Conservation (phyloP, 176 grass and related monocot genomes). For the Bothriochloa decipiens region DNA sequence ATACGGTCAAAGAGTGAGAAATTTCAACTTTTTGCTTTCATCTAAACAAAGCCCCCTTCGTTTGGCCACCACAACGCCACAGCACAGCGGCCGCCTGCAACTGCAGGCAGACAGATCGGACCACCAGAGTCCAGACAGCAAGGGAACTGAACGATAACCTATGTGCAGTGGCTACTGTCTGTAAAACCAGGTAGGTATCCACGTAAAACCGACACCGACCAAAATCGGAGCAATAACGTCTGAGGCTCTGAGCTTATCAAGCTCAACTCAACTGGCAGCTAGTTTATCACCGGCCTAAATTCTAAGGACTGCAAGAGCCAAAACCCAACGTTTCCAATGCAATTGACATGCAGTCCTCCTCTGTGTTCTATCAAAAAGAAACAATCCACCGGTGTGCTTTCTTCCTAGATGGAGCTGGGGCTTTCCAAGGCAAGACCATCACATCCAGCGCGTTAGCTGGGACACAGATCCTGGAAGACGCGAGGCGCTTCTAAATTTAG, state of each 20-base stretch:
- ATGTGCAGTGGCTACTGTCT: background rate
- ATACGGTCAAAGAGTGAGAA: too few species aligned
- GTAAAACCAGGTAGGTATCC: background rate
- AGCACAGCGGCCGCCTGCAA: background rate
- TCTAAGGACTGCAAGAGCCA: background rate
- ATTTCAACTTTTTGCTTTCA: too few species aligned
- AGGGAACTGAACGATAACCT: background rate
- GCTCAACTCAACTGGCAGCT: background rate
- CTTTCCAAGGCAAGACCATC: background rate
- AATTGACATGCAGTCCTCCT: background rate
- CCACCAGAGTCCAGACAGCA: background rate
- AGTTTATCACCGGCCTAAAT: background rate
- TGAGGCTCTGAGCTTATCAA: background rate
- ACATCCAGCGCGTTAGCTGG: slow-evolving; percentile 15
- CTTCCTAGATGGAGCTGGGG: background rate
- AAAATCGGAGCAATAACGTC: background rate
- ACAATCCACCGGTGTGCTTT: background rate
- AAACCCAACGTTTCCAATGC: background rate
- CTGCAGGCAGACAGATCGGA: too few species aligned
- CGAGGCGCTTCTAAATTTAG: slow-evolving; percentile 39
- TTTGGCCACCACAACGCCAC: background rate
- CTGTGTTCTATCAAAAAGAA: background rate
- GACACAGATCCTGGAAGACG: slow-evolving; percentile 21
- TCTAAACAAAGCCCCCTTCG: too few species aligned
- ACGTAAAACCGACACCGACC: background rate